A percentile compares a stretch with the other conserved stretches of the same genome.
These are phyloP conservation scores for Dryas drummondii DNA, from an alignment of 306 rosid species.

Conservation along the genomic window DNA sequence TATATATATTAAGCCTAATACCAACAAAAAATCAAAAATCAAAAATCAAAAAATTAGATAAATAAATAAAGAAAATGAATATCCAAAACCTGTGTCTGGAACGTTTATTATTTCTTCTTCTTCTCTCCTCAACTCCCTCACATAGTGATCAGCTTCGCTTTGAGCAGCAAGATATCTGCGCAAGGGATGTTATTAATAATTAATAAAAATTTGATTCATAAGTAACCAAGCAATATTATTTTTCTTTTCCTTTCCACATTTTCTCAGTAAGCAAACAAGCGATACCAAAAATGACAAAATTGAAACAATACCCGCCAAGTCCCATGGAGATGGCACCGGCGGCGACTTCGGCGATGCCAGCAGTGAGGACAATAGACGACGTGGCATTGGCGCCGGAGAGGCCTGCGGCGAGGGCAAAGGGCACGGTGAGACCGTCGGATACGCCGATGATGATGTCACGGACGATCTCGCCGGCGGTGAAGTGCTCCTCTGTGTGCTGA, in stretches of 20 bases:
- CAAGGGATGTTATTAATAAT: neutral
- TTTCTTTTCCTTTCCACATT: neutral
- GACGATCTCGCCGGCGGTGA: slow-evolving; percentile 41
- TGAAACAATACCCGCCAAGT: slow-evolving; percentile 36
- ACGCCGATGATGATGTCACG: slow-evolving; percentile 47
- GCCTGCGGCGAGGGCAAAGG: slow-evolving; percentile 46
- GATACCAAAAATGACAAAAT: neutral
- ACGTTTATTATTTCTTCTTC: slow-evolving; percentile 44
- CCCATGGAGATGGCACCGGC: slow-evolving; percentile 54
- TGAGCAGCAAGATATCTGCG: slow-evolving; percentile 50
- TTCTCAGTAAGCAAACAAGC: slow-evolving; percentile 8
- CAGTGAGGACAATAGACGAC: slow-evolving; percentile 43
- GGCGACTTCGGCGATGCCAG: slow-evolving; percentile 47
- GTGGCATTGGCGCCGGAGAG: slow-evolving; percentile 45
- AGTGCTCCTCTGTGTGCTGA: slow-evolving; percentile 41
- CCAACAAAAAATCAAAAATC: too few relatives aligned
- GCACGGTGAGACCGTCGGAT: slow-evolving; percentile 47
- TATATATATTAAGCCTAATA: too few relatives aligned
- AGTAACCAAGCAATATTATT: too few relatives aligned
- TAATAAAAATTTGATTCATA: too few relatives aligned
- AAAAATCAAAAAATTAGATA: neutral
- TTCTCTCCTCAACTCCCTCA: slow-evolving; percentile 45
- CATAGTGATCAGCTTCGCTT: slow-evolving; percentile 53
- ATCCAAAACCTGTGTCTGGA: slow-evolving; percentile 51
- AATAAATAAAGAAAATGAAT: neutral